Percentiles rank a stretch among this genome's conserved stretches.
These are phyloP conservation scores for Ceratobasidium papillatum DNA, from an alignment of 1,284 basidiomycete genomes.

Conservation along the genomic window DNA sequence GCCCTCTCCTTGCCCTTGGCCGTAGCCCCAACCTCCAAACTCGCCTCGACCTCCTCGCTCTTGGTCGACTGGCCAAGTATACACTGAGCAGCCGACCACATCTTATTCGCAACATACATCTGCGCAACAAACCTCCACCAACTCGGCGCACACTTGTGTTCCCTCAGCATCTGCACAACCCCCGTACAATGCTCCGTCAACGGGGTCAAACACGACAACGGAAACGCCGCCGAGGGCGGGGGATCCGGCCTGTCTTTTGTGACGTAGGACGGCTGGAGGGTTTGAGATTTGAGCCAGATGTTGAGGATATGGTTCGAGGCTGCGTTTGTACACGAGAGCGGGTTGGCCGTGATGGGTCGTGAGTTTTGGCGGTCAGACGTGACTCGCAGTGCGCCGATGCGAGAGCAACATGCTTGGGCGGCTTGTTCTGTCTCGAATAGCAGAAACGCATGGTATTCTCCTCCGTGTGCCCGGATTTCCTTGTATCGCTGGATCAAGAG, in stretches of 20 bases:
- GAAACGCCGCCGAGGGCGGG: conserved; percentile 11
- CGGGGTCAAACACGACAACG: conserved; percentile 4
- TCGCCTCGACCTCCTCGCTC: not conserved
- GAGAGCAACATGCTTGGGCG: conserved; percentile 14
- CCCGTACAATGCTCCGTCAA: conserved; percentile 13
- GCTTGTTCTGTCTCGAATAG: conserved; percentile 35
- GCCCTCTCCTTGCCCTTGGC: conserved; percentile 28
- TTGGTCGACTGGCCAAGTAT: conserved; percentile 26
- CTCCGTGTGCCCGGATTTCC: not conserved
- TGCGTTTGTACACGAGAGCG: conserved; percentile 6
- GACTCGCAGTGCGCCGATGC: conserved; percentile 31
- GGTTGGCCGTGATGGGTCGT: conserved; percentile 25
- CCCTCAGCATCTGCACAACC: conserved; percentile 27
- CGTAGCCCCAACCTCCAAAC: not conserved
- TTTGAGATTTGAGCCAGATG: conserved; percentile 28
- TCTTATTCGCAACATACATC: conserved; percentile 37
- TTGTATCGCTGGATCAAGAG: conserved; percentile 37
- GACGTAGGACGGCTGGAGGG: conserved; percentile 21
- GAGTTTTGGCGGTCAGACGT: conserved; percentile 25
- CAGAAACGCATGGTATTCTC: conserved; percentile 22
- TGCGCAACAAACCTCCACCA: conserved; percentile 39
- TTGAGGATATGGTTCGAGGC: conserved; percentile 5
- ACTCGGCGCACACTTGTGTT: conserved; percentile 22
- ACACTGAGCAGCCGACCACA: conserved; percentile 29
- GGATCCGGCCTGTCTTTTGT: not conserved